Evolutionary conservation across 2,329 filamentous ascomycete genomes (phyloP), one percentile per base, ranked within the genome.

Genomic region (Colletotrichum sp.): DNA sequence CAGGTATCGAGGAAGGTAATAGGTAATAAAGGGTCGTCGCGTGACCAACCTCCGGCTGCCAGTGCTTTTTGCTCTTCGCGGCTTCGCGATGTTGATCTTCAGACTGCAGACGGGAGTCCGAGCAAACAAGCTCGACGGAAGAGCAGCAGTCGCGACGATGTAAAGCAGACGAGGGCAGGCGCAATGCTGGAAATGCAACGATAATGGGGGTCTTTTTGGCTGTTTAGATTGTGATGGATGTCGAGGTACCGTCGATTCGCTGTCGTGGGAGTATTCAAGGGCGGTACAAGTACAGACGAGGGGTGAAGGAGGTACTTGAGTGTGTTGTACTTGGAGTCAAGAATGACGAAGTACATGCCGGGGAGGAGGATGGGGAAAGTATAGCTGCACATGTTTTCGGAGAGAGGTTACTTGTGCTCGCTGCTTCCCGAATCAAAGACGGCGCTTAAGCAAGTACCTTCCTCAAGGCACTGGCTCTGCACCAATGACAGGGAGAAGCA

Each of bases 71-170:
- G 43, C 28, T 64, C 43, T 52, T 52, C 43, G 43, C 43, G 21
- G 21, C 8, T 43, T 63, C 18, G 57, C 30, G 39, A 48, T 28
- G 69, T 32, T 28, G 59, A 64, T 48, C 65, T 68, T 63, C 57
- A 63, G 63, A 48, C 43, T 57, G 68, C 34, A 72, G 36, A 21
- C 68, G 57, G 57, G 63, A 75, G 63, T 73, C 73, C 69, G 43
- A 59, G 69, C 69, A 68, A 24, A 75, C 48, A 28, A 71, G 28
- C 57, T 32, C 60, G 28, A 52, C 43, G 9, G 16, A 18, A 48
- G 24, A 61, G 57, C 28, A 16, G 28, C 24, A 28, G 39, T 28
- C 21, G 60, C 14, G 21, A 65, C 16, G 39, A 16, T 21, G 34
- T 32, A 14, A 60, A 60, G 63, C 70, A 30, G 63, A 43, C 14